phyloP scores from a whole-genome alignment of 2,329 filamentous ascomycete genomes.

The Colletotrichum caudatum region DNA sequence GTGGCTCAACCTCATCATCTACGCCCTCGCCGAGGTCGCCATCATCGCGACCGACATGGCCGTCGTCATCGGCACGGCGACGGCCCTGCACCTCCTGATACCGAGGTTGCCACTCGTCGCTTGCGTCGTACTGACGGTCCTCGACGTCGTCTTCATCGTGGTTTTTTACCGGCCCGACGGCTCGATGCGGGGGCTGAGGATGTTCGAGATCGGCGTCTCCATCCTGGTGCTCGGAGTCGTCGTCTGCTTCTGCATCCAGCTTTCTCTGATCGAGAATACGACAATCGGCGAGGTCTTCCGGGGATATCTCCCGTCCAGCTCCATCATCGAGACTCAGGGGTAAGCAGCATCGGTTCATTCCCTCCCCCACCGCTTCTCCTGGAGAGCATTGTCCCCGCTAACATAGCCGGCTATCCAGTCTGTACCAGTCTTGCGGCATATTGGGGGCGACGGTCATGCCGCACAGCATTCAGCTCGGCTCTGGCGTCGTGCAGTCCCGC shows the following conservation, averaged over 20 bases:
- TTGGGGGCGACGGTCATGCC: slow-evolving; percentile 84
- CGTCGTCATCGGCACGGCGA: slow-evolving; percentile 79
- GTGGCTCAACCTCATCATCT: slow-evolving; percentile 74
- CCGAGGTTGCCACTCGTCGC: slow-evolving; percentile 74
- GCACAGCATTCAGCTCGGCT: slow-evolving; percentile 76
- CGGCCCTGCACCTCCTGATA: slow-evolving; percentile 75
- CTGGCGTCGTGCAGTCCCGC: slow-evolving; percentile 75
- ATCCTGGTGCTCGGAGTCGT: slow-evolving; percentile 74
- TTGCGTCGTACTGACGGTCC: slow-evolving; percentile 75
- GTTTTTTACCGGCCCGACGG: slow-evolving; percentile 73
- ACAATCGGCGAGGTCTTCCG: slow-evolving; percentile 70
- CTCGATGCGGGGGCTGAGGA: slow-evolving; percentile 67
- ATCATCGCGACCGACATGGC: slow-evolving; percentile 80
- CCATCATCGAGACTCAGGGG: slow-evolving; percentile 69
- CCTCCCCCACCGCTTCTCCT: not conserved
- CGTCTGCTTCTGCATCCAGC: slow-evolving; percentile 76
- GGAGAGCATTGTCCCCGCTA: slow-evolving; percentile 34
- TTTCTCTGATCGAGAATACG: slow-evolving; percentile 70
- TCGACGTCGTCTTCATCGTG: slow-evolving; percentile 76
- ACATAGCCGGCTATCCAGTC: slow-evolving; percentile 28
- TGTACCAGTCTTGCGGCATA: slow-evolving; percentile 81
- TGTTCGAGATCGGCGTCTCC: slow-evolving; percentile 74
- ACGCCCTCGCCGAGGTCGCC: slow-evolving; percentile 72
- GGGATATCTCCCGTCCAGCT: slow-evolving; percentile 74
- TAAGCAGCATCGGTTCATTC: slow-evolving; percentile 45